These are phyloP conservation scores for Prorocentrum cordatum DNA, from an alignment of 169 alveolate species.

Conservation along the genomic window DNA sequence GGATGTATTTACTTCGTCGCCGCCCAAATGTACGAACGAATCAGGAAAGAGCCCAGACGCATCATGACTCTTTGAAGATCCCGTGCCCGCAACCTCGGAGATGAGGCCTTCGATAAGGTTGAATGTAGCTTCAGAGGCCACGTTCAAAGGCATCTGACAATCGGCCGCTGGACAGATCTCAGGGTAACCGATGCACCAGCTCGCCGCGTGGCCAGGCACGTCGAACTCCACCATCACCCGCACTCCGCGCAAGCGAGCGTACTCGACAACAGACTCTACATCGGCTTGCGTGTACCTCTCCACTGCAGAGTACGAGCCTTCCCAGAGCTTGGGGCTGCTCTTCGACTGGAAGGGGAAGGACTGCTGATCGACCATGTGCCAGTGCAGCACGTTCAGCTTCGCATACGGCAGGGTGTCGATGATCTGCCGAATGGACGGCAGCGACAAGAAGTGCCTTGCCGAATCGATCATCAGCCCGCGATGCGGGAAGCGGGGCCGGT, in stretches of 20 bases:
- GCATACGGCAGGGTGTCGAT: neutral
- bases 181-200: too few species aligned
- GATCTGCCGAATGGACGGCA: neutral
- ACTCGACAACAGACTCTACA: neutral
- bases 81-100: too few species aligned
- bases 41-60: too few species aligned
- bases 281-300: neutral
- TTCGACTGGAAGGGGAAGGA: neutral
- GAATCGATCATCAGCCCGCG: conserved; percentile 46
- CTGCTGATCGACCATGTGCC: conserved; percentile 9
- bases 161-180: too few species aligned
- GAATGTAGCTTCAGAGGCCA: too few species aligned
- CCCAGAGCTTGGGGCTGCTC: neutral
- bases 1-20: too few species aligned
- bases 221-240: neutral
- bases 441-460: conserved; percentile 23
- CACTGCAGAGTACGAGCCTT: neutral
- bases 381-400: conserved; percentile 62
- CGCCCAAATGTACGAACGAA: too few species aligned
- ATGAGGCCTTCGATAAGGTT: too few species aligned
- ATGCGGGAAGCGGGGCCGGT: conserved; percentile 41
- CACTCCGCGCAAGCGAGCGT: neutral
- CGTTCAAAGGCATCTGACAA: too few species aligned
- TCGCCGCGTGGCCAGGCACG: neutral
- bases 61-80: too few species aligned